Base-by-base conservation (phyloP, 1,284 basidiomycete genomes). In the Clitocybe nebularis region DNA sequence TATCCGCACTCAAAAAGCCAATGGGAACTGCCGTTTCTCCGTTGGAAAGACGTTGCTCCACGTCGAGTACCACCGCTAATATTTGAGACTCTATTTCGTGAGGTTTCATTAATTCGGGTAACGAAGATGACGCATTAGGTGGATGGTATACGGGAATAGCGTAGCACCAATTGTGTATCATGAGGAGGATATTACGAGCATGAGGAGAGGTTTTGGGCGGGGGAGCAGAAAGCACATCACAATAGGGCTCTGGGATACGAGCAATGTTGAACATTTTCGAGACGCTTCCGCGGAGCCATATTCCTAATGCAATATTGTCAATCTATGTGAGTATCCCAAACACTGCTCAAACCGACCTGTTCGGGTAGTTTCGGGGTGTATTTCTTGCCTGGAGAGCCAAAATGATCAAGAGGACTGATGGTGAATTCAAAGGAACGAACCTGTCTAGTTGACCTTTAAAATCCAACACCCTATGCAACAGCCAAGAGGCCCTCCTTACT, bases 81-180 rank as follows among this genome's bases (percentile, higher is more conserved):
- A 97, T 62, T 7, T 79, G 71, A 20, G 66, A 62, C 59, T 92
- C 89, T 16, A 97, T 79, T 43, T 77, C 71, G n/a, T 66, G 69
- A 1, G 69, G 68, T 16, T 61, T 53, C 41, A 74, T 51, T 11
- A 69, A 52, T 43, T 49, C 57, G 13, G 64, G 59, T 29, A 54
- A 42, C 43, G 53, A 49, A 13, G 46, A 42, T 10, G 55, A 37
- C 10, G 52, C 36, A 33, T 46, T 49, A 10, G 54, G 54, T 14
- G 53, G 50, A 22, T 73, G 68, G 54, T 84, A 79, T 2, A 89
- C 84, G 39, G 84, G 78, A 40, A 97, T 68, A 6, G 81, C 72
- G 59, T 97, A 97, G 53, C 84, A 78, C 75, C 84, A 91, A 64
- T 93, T 84, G 51, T 88, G 79, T 6, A 87, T 67, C 60, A 91